A percentile compares a stretch with the other conserved stretches of the same genome.
Conservation (phyloP, 2,329 filamentous ascomycete species). For the Zopfia rhizophila region DNA sequence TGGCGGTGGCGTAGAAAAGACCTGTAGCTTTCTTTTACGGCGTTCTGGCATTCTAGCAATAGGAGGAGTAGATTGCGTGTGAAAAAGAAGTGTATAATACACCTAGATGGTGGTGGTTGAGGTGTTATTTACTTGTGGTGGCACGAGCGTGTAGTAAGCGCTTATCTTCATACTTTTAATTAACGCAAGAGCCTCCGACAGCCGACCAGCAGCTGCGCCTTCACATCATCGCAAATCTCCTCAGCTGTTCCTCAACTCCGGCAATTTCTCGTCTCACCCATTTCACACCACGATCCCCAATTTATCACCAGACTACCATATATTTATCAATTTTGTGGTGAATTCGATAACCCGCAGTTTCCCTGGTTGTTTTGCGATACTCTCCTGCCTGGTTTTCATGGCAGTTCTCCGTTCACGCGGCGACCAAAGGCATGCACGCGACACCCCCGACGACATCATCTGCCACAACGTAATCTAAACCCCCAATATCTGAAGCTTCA, state of each 20-base stretch:
- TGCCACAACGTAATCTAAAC: constrained; percentile 27
- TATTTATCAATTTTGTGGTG: neutral
- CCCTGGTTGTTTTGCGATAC: too few species aligned
- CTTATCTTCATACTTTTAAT: too few species aligned
- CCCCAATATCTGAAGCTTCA: constrained; percentile 30
- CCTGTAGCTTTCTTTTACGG: too few species aligned
- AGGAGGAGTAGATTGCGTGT: too few species aligned
- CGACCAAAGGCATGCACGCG: constrained; percentile 50
- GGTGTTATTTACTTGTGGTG: too few species aligned
- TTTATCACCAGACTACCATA: neutral
- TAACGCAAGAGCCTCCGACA: neutral
- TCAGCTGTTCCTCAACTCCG: constrained; percentile 32
- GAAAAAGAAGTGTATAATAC: too few species aligned
- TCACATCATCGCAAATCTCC: constrained; percentile 30
- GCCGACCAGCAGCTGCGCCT: constrained; percentile 25
- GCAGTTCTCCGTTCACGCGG: constrained; percentile 46
- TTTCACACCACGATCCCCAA: constrained; percentile 4
- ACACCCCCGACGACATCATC: constrained; percentile 37
- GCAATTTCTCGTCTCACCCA: constrained; percentile 32
- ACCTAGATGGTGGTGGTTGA: too few species aligned
- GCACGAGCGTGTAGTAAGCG: too few species aligned
- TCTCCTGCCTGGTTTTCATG: constrained; percentile 20
- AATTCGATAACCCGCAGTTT: too few species aligned
- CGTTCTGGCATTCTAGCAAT: too few species aligned
- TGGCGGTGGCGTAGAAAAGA: too few species aligned